phyloP scores from a whole-genome alignment of 225 moss, liverwort and hornwort species.

The Pleurozium schreberi region DNA sequence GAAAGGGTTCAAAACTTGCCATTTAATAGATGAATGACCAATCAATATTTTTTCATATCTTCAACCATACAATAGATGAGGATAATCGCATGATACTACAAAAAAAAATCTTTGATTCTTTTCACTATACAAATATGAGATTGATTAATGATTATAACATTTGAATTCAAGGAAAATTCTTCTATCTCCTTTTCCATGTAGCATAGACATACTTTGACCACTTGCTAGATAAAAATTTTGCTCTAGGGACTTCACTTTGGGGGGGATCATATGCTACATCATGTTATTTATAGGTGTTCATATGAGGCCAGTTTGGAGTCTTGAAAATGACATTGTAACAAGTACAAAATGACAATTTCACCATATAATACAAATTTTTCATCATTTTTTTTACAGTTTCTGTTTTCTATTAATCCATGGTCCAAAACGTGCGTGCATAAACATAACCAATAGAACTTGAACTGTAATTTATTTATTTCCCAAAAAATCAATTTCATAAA shows the following conservation, averaged over 20 bases:
- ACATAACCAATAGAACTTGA: background rate
- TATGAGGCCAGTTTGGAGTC: background rate
- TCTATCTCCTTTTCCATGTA: too few species aligned
- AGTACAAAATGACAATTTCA: background rate
- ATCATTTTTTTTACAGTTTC: background rate
- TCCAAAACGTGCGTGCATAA: background rate
- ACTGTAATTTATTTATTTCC: too few species aligned
- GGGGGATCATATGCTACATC: background rate
- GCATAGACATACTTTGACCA: background rate
- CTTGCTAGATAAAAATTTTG: background rate
- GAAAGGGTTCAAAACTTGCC: background rate
- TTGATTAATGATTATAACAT: too few species aligned
- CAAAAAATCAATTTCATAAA: background rate
- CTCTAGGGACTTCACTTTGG: background rate
- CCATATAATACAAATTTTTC: background rate
- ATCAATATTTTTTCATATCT: background rate
- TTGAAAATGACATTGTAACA: background rate
- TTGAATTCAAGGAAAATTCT: background rate
- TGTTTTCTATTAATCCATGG: background rate
- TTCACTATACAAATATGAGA: background rate
- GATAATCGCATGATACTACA: background rate
- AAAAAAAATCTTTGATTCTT: background rate
- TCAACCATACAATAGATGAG: background rate
- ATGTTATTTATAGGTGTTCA: background rate
- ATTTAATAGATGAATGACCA: background rate